phyloP scores from a whole-genome alignment of 306 rosid genomes.

The Sicyos baderoa region DNA sequence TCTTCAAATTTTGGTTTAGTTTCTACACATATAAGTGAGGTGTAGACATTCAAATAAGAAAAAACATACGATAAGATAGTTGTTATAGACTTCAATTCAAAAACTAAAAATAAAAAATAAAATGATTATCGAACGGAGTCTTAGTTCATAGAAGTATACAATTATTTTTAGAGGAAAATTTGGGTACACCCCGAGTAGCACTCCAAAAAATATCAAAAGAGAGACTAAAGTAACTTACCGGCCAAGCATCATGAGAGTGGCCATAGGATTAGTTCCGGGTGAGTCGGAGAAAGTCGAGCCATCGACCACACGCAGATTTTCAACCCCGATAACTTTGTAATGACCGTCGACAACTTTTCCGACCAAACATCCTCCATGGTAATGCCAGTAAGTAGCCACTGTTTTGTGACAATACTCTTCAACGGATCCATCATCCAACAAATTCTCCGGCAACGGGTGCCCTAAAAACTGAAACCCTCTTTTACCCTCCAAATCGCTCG shows the following conservation, averaged over 20 bases:
- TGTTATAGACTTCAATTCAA: too few relatives aligned
- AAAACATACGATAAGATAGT: too few relatives aligned
- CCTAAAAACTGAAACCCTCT: background rate
- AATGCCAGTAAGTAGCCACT: conserved; percentile 7
- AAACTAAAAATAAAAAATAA: too few relatives aligned
- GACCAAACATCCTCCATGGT: conserved; percentile 17
- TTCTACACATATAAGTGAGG: too few relatives aligned
- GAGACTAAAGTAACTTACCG: background rate
- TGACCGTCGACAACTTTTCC: conserved; percentile 14
- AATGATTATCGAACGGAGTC: too few relatives aligned
- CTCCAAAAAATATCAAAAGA: too few relatives aligned
- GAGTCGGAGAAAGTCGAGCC: background rate
- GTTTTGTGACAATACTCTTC: background rate
- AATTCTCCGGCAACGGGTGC: background rate
- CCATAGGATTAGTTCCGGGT: conserved; percentile 16
- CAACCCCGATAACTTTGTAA: background rate
- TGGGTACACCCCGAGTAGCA: too few relatives aligned
- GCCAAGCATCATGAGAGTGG: conserved; percentile 14
- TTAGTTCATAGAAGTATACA: too few relatives aligned
- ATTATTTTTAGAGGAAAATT: too few relatives aligned
- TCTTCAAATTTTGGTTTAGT: too few relatives aligned
- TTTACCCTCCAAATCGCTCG: background rate
- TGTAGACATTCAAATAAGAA: too few relatives aligned
- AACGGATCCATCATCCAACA: background rate
- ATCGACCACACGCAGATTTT: background rate